Base-by-base conservation (phyloP, 345 rosid species). In the Eucalyptus coolabah region DNA sequence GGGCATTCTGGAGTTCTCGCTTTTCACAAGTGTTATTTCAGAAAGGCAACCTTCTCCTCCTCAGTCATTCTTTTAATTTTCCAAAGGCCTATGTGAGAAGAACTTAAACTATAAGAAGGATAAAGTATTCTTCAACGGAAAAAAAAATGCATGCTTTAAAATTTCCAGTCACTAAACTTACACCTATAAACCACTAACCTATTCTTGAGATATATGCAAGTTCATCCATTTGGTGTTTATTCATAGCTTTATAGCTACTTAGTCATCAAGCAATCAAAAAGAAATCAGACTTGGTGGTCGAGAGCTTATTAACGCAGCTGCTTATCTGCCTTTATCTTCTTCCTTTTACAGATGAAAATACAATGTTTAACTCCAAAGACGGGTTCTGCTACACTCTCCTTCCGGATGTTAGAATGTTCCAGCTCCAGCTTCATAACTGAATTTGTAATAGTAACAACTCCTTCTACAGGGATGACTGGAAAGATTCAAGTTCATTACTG, bases 351-450 rank as follows among this genome's bases (percentile, higher is more conserved):
- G 97, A 93, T 95, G 89, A 95, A 91, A 92, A 88, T 93, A 90
- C 95, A 91, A 87, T 95, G 96, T 91, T 87, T 92, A 82, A 90
- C 92, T 87, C 93, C 95, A 72, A 91, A 87, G 91, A 88, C 89
- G 49, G 92, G 89, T 87, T 88, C 94, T 92, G 97, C 96, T 94
- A 89, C 87, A 91, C 87, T 56, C 40, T 89, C 85, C 65, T 88
- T 69, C 24, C 69, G 44, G 89, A 87, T 54, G 81, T 69, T 34
- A 34, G 24, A 69, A 69, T 34, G 81, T 69, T 69, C 81, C 81
- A 69, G 81, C 44, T 69, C 81, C 44, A 18, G 24, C 44, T 69
- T 34, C 82, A 72, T 72, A 34, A 72, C 44, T 34, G 24, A 19
- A 72, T 93, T 90, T 60, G 91, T 81, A 93, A 92, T 91, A 87